Evolutionary conservation across 768 basidiomycete species (phyloP), one percentile per base, ranked within the genome.

Genomic region (Leccinum subtestaceum): DNA sequence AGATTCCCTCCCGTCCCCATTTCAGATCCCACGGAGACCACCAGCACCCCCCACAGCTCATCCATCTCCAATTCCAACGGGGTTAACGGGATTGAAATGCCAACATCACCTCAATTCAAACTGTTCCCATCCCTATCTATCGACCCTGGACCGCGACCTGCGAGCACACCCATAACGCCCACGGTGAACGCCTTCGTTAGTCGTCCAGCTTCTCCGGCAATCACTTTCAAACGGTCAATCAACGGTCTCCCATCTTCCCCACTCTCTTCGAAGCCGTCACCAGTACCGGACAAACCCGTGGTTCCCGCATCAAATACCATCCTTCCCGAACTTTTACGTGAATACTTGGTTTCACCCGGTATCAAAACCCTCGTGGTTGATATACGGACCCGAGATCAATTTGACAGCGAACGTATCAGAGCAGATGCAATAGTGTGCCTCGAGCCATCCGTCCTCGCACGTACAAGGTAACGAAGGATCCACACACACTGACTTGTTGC

Each of bases 361-460:
- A 65, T 78, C 56, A 83, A 84, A 53, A 83, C 93, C 3, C 78
- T 98, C 2, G 65, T 97, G 13, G 80, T 98, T 19, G 95, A 97
- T 70, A 84, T 95, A 19, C 81, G 95, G n/a, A 79, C 83, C 17
- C 81, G 92, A 31, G 85, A 81, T 10, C 89, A 90, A 51, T 95
- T 90, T 65, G 85, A 93, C 61, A 74, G 67, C 17, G 91, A 87
- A 55, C 86, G 88, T 60, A 88, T 97, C 58, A 82, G 79, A 56
- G 80, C 77, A 3, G 78, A 84, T 60, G 82, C 87, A 7, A 80
- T 89, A 2, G 86, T 94, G 1, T 95, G 93, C 73, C 79, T 97
- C 21, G 95, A 98, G 72, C 93, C 95, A 6, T 81, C 81, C 1
- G 84, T 96, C 5, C 78, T 93, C 21, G 65, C 79, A 57, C 81